Evolutionary conservation across 768 basidiomycete genomes (phyloP).

Genomic region (Auriscalpium microsporum): DNA sequence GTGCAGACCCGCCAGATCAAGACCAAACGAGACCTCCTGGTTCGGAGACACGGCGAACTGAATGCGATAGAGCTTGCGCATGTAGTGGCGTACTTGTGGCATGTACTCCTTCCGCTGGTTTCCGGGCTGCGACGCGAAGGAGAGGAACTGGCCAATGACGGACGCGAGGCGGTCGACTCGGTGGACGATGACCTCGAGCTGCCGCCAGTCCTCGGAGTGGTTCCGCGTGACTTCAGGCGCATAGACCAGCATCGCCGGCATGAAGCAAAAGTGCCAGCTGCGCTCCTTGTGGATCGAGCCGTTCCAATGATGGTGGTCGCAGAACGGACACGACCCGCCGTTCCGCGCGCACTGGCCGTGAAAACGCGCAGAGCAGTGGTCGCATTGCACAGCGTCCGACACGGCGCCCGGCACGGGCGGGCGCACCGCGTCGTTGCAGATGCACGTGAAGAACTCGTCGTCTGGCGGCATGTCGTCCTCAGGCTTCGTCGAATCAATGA

Average conservation of each 20-base stretch:
- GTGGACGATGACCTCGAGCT: constrained; percentile 72
- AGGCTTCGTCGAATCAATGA: constrained; percentile 61
- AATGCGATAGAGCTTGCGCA: constrained; percentile 85
- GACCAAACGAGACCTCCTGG: constrained; percentile 71
- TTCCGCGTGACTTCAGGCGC: constrained; percentile 76
- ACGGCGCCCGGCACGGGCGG: constrained; percentile 67
- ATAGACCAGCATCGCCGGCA: constrained; percentile 57
- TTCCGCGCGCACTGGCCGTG: constrained; percentile 79
- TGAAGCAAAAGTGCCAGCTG: constrained; percentile 75
- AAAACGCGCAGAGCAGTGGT: constrained; percentile 82
- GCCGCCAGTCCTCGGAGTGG: constrained; percentile 74
- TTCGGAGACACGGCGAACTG: constrained; percentile 83
- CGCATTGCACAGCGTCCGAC: constrained; percentile 85
- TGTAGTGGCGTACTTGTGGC: constrained; percentile 79
- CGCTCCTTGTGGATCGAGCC: constrained; percentile 76
- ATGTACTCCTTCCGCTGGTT: constrained; percentile 75
- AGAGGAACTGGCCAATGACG: constrained; percentile 72
- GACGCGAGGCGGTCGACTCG: constrained; percentile 67
- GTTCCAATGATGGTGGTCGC: constrained; percentile 88
- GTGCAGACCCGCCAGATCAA: constrained; percentile 77
- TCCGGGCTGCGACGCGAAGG: constrained; percentile 56
- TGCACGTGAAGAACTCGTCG: constrained; percentile 81
- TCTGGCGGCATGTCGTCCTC: constrained; percentile 73
- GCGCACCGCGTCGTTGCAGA: constrained; percentile 67
- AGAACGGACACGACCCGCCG: constrained; percentile 89